Percentiles rank a stretch among this genome's conserved stretches.
These are phyloP conservation scores for Cylindrodendrum hubeiense DNA, from an alignment of 2,329 filamentous ascomycete species.

Conservation along the genomic window DNA sequence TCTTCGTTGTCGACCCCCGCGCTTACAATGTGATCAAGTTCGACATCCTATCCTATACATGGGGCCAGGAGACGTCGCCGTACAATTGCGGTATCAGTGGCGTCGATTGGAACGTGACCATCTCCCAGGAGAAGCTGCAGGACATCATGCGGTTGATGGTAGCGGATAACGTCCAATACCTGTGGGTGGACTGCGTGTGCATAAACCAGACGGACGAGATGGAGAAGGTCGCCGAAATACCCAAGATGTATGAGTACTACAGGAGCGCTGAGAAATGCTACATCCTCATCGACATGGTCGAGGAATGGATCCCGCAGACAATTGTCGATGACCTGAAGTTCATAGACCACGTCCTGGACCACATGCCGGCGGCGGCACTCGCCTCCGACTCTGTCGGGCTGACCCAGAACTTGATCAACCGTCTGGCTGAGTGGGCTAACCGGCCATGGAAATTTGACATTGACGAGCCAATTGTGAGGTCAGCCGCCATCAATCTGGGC, in stretches of 20 bases:
- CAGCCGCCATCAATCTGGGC: background rate
- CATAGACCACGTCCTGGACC: slow-evolving; percentile 47
- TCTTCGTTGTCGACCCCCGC: background rate
- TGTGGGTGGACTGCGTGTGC: background rate
- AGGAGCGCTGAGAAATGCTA: slow-evolving; percentile 18
- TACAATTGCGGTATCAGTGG: background rate
- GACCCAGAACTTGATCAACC: background rate
- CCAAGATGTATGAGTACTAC: background rate
- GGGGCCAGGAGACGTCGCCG: background rate
- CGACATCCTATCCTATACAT: background rate
- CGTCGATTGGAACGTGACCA: background rate
- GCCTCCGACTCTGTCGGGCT: background rate
- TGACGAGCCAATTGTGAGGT: background rate
- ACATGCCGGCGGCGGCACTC: background rate
- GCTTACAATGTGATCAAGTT: background rate
- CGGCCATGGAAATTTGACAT: background rate
- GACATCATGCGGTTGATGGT: background rate
- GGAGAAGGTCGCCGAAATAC: background rate
- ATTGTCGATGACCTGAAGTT: slow-evolving; percentile 48
- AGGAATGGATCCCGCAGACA: slow-evolving; percentile 46
- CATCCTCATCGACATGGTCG: slow-evolving; percentile 47
- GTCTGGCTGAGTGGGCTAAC: background rate
- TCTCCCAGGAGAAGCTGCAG: background rate
- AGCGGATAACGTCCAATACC: background rate
- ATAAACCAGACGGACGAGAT: background rate